Base-by-base conservation (phyloP, 768 basidiomycete species). In the Kwoniella dendrophila region DNA sequence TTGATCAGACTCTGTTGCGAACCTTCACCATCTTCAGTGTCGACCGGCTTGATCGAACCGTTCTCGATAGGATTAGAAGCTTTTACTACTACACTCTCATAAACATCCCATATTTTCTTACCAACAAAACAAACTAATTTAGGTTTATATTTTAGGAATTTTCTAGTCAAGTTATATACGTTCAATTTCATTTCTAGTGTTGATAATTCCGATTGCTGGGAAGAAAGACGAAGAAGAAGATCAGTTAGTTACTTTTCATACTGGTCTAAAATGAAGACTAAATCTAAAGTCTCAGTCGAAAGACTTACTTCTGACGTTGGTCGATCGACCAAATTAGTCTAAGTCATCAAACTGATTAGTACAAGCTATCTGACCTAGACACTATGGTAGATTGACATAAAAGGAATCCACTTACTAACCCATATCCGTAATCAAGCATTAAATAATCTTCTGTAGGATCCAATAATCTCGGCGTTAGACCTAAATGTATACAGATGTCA, bases 71-170 rank as follows among this genome's bases (percentile, higher is more conserved):
- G 32, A 18, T 6, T 36, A 11, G 78, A 74, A 51, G 41, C 76
- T 64, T 68, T 83, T 66, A 41, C 82, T 22, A 74, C 63, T 4
- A 78, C 72, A 12, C 66, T 60, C 59, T 79, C 75, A 49, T 77
- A 77, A 22, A 75, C 71, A 44, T 74, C 73, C 84, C 85, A 86
- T 32, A 92, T 90, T 8, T 83, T 82, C 62, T 89, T 81, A 1
- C 92, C 91, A 1, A 92, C 86, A 69, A 92, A 89, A 70, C 89
- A 90, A 0, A 90, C 83, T 4, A 92, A 80, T 3, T 82, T 81
- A 0, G 91, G 91, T 11, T 83, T 83, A 65, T 82, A 82, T 8
- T 73, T 78, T 0, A 78, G 70, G 20, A 93, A 79, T 73, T 91
- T 92, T 22, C 68, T 67, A 0, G 92, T 81, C 6, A 92, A 80